phyloP scores from a whole-genome alignment of 192 early-diverging fungal species.

The Backusella tuberculispora region DNA sequence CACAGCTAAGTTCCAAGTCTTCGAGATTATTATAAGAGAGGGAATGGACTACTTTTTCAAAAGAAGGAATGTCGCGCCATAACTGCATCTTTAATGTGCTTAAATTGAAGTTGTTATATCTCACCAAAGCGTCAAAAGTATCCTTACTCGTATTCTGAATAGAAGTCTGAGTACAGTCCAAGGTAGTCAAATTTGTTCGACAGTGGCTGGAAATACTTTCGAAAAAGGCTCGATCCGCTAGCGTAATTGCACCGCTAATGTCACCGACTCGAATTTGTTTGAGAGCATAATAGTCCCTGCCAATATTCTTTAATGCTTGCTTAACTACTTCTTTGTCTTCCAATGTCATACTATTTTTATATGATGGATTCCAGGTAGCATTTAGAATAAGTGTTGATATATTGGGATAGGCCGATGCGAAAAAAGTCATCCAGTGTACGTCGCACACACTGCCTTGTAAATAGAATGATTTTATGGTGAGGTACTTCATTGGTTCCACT shows the following conservation, averaged over 20 bases:
- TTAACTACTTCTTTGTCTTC: neutral
- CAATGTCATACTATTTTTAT: slow-evolving; percentile 1
- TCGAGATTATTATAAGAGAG: neutral
- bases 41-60: neutral
- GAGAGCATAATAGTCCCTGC: neutral
- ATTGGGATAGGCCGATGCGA: neutral
- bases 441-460: slow-evolving; percentile 1
- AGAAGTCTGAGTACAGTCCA: neutral
- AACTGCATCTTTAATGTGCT: neutral
- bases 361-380: neutral
- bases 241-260: neutral
- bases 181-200: neutral
- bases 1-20: neutral
- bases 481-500: neutral
- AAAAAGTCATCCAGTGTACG: neutral
- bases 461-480: slow-evolving; percentile 8
- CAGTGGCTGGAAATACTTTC: neutral
- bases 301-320: neutral
- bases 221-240: neutral
- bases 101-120: neutral
- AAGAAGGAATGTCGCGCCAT: neutral
- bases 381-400: neutral
- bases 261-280: slow-evolving; percentile 1
- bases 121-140: neutral
- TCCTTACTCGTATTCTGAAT: neutral